Evolutionary conservation across 225 moss, liverwort and hornwort species (phyloP), one percentile per base, ranked within the genome.

Genomic region (Straminergon stramineum): DNA sequence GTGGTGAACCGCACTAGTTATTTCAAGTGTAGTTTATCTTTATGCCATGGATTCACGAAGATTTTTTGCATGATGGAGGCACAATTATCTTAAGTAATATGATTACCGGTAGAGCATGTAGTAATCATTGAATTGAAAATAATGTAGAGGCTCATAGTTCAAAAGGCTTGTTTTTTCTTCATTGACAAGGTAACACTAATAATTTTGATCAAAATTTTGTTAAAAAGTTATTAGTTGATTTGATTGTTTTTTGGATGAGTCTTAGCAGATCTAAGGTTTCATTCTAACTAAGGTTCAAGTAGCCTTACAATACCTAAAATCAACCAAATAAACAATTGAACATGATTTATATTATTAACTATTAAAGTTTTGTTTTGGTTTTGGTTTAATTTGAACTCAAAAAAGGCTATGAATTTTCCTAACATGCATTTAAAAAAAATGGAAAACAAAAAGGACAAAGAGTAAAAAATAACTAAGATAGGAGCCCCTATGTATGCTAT

Each of bases 1-100:
- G 5, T 0, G 0, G 4, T 32, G 6, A 53, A 34, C 2, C 8
- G 8, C 7, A 5, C 1, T 34, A 0, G 2, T 12, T 43, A 9
- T 39, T 3, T 27, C 1, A 23, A 39, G 43, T 0, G 1, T 16
- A 5, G 1, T 43, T 48, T 75, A 3, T 75, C 30, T 45, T 45
- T 0, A 9, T 74, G 10, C 10, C 3, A 28, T 75, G 1, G 2
- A 22, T 35, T 76, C 3, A 27, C 28, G 20, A 35, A 35, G 57
- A n/a, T n/a, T n/a, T 35, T 66, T 20, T 35, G 18, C 15, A 64
- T 37, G 26, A 37, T 13, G 2, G 11, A 11, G 17, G 11, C 17
- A 57, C 37, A 15, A n/a, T 27, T 51, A 62, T 18, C 19, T 39
- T 61, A 8, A 34, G 13, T 30, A 48, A 31, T 17, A 60, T 27